Evolutionary conservation across 768 basidiomycete species (phyloP), one percentile per base, ranked within the genome.

Genomic region (Termitomyces heimii): DNA sequence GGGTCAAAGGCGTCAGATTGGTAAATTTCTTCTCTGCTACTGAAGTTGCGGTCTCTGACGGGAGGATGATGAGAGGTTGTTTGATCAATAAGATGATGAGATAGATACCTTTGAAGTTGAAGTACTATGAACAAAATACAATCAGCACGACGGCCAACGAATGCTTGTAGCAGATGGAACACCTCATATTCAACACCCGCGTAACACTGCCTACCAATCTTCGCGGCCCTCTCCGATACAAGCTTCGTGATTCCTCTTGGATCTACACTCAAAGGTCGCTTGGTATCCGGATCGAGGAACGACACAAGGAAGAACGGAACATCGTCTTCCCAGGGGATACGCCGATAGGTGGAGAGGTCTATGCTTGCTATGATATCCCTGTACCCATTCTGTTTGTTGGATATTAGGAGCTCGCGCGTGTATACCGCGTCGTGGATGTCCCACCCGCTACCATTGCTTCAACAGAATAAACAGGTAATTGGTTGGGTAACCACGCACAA

Each of bases 121-220:
- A 94, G 66, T 91, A 93, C 90, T 93, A n/a, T 6, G 26, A n/a
- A n/a, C 24, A 18, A 13, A 35, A n/a, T 10, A 18, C 3, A 1
- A 29, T 55, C 34, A 60, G 55, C 29, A 28, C 16, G 9, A 26
- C 34, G 31, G 4, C 2, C 52, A 47, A 22, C 34, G 55, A 6
- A 43, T 12, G 26, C 18, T 39, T 40, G 10, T 58, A 57, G 3
- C 16, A 32, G 32, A 16, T 29, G 45, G 42, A 55, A 53, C 66
- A 89, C 94, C 81, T 99, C 97, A 63, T 92, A 98, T 73, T 99
- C 96, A 8, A 90, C 82, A 9, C 94, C 95, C n/a, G 92, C 85
- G 64, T 85, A 79, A 66, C 92, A 90, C 31, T 83, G 74, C 61
- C 81, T 81, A 1, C 81, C 84, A 3, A 70, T 57, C 31, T 73